Evolutionary conservation across 2,329 filamentous ascomycete genomes (phyloP).

Genomic region (Alternaria novae-zelandiae): DNA sequence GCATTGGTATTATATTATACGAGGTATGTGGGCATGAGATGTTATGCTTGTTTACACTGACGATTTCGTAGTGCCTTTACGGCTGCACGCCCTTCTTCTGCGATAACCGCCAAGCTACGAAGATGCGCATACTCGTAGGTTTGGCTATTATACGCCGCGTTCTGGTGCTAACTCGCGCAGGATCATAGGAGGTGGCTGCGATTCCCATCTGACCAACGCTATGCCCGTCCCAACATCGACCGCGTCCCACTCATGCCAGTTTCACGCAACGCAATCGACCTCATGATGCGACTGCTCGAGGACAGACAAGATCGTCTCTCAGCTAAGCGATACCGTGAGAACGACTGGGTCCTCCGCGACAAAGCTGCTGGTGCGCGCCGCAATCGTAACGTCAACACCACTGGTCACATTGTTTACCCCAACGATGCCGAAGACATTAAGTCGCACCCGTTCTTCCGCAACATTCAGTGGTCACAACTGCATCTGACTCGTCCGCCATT

Average conservation of each 20-base stretch:
- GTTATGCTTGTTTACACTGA: not conserved
- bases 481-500: constrained; percentile 78
- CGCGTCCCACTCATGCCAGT: constrained; percentile 57
- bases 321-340: constrained; percentile 73
- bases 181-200: constrained; percentile 72
- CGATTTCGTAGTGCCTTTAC: constrained; percentile 71
- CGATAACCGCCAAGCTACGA: constrained; percentile 82
- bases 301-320: constrained; percentile 79
- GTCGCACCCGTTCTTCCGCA: constrained; percentile 81
- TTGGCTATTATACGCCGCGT: not conserved
- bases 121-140: constrained; percentile 79
- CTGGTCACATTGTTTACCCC: constrained; percentile 73
- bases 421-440: constrained; percentile 92
- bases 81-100: constrained; percentile 89
- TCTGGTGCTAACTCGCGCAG: constrained; percentile 51
- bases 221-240: constrained; percentile 59
- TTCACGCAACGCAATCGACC: constrained; percentile 74
- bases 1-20: constrained; percentile 90
- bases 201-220: constrained; percentile 68
- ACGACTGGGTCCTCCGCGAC: constrained; percentile 57
- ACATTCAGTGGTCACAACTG: constrained; percentile 77
- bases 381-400: constrained; percentile 44
- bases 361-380: constrained; percentile 31
- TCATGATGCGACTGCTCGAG: constrained; percentile 75
- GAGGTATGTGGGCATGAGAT: constrained; percentile 60